Percentiles rank a stretch among this genome's conserved stretches.
Evolutionary conservation across 495 filamentous ascomycete genomes (phyloP).

Genomic region (Penicillium bovifimosum): DNA sequence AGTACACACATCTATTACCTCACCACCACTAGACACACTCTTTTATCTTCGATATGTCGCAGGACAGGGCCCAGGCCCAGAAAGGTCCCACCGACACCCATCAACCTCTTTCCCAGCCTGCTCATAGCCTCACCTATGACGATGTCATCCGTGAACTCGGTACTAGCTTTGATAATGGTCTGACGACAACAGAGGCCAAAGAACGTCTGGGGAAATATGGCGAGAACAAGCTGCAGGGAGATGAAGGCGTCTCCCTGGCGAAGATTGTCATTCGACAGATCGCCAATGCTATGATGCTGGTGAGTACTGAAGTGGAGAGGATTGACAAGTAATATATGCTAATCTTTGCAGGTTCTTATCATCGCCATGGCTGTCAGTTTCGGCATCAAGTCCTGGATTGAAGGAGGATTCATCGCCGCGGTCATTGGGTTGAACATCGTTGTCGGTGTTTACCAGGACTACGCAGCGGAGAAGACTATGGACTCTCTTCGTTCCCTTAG

Average conservation of each 20-base stretch:
- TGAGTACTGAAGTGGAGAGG: slow-evolving; percentile 17
- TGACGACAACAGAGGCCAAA: slow-evolving; percentile 51
- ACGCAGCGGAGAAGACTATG: slow-evolving; percentile 71
- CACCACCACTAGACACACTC: not conserved
- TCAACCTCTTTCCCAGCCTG: slow-evolving; percentile 48
- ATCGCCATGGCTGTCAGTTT: slow-evolving; percentile 67
- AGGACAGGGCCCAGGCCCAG: slow-evolving; percentile 27
- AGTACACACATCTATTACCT: slow-evolving; percentile 7
- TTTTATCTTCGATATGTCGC: slow-evolving; percentile 36
- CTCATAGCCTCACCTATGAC: slow-evolving; percentile 55
- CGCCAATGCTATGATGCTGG: slow-evolving; percentile 64
- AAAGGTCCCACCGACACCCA: too few relatives aligned
- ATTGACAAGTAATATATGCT: not conserved
- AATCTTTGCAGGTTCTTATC: slow-evolving; percentile 49
- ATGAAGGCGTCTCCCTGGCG: slow-evolving; percentile 49
- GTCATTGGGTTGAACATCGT: slow-evolving; percentile 64
- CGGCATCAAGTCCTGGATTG: slow-evolving; percentile 63
- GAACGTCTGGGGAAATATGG: slow-evolving; percentile 52
- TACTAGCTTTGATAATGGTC: slow-evolving; percentile 56
- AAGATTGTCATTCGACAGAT: slow-evolving; percentile 58
- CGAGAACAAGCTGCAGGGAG: slow-evolving; percentile 56
- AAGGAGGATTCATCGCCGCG: slow-evolving; percentile 61
- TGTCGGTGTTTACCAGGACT: slow-evolving; percentile 68
- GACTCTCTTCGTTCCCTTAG: slow-evolving; percentile 59
- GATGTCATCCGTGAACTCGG: slow-evolving; percentile 53